Conservation (phyloP, 768 basidiomycete genomes). For the Leccinum ochraceum region DNA sequence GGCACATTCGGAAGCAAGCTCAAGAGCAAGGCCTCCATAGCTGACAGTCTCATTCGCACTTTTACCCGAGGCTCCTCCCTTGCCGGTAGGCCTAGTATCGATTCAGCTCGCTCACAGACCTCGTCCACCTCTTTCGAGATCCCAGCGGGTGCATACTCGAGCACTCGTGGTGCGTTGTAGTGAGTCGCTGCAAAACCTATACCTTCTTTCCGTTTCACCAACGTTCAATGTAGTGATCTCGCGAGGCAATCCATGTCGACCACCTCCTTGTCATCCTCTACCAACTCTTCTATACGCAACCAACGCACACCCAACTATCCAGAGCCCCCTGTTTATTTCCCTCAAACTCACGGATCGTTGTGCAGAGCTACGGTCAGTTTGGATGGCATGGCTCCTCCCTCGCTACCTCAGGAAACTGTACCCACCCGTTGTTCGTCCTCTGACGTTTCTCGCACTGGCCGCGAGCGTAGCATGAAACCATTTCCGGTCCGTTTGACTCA, state of each 20-base stretch:
- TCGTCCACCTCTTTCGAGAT: conserved; percentile 59
- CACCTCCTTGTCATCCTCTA: conserved; percentile 44
- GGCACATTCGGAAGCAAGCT: conserved; percentile 32
- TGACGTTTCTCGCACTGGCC: conserved; percentile 10
- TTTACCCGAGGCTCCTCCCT: conserved; percentile 43
- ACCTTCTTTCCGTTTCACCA: background rate
- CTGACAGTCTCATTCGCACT: conserved; percentile 44
- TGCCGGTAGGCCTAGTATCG: no score
- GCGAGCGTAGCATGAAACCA: conserved; percentile 16
- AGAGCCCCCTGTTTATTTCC: conserved; percentile 8
- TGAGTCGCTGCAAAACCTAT: conserved; percentile 37
- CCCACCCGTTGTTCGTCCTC: conserved; percentile 11
- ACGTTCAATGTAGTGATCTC: conserved; percentile 44
- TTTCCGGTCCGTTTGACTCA: conserved; percentile 33
- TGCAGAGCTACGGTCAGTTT: conserved; percentile 9
- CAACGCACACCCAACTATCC: conserved; percentile 30
- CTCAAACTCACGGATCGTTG: conserved; percentile 9
- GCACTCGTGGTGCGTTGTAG: conserved; percentile 58
- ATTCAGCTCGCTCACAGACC: no score
- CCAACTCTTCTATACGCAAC: conserved; percentile 28
- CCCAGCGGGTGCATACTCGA: conserved; percentile 49
- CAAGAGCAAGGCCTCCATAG: conserved; percentile 30
- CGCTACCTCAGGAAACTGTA: conserved; percentile 6
- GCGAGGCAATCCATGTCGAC: conserved; percentile 64
- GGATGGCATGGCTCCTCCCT: conserved; percentile 10